phyloP scores from a whole-genome alignment of 169 alveolate genomes.

The Plasmodium vivax region DNA sequence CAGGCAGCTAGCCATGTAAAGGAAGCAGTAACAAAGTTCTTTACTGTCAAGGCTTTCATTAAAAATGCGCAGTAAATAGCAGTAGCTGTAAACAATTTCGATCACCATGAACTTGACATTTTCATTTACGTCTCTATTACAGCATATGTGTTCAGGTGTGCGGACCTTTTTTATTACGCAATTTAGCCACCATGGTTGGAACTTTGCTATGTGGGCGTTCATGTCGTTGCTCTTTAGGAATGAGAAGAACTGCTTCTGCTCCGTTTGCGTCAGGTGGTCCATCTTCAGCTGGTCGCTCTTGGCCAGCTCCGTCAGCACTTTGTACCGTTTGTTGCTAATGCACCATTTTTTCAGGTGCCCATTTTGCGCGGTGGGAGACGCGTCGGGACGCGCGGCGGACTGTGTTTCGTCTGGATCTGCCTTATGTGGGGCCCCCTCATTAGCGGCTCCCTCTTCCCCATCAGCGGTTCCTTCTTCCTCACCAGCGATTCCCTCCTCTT shows the following conservation, averaged over 20 bases:
- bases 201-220: slow-evolving; percentile 20
- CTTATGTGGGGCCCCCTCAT: background rate
- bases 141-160: slow-evolving; percentile 66
- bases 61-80: slow-evolving; percentile 59
- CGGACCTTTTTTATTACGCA: slow-evolving; percentile 62
- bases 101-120: slow-evolving; percentile 40
- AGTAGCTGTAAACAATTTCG: slow-evolving; percentile 49
- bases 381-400: too few relatives aligned
- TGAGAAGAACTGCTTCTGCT: slow-evolving; percentile 67
- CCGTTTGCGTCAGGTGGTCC: slow-evolving; percentile 49
- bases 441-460: background rate
- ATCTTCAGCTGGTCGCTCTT: slow-evolving; percentile 20
- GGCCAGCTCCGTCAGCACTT: slow-evolving; percentile 60
- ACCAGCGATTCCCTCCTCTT: background rate
- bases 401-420: background rate
- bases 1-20: slow-evolving; percentile 25
- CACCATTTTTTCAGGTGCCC: slow-evolving; percentile 31
- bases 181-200: slow-evolving; percentile 65
- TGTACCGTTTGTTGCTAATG: slow-evolving; percentile 65
- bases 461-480: background rate
- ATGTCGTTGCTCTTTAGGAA: slow-evolving; percentile 65
- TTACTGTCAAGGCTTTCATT: slow-evolving; percentile 9
- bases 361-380: background rate
- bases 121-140: slow-evolving; percentile 16
- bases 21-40: slow-evolving; percentile 36